These are phyloP conservation scores for Hansfordia pulvinata DNA, from an alignment of 2,329 filamentous ascomycete genomes.

Conservation along the genomic window DNA sequence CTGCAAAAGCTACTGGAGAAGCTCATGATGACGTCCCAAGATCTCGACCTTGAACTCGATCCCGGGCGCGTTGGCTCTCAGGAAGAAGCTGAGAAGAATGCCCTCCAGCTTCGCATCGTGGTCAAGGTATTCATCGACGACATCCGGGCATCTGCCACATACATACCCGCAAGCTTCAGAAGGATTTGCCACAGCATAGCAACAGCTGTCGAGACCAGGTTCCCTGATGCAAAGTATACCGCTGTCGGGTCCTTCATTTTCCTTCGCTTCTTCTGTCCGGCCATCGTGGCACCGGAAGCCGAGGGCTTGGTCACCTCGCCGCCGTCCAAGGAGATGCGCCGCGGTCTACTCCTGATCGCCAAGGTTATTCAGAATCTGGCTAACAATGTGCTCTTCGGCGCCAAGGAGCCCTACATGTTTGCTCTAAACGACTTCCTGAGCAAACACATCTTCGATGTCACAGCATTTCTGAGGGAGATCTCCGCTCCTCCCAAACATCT, in stretches of 20 bases:
- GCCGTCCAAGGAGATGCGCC: constrained; percentile 56
- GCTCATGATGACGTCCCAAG: constrained; percentile 51
- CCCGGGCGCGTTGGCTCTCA: constrained; percentile 43
- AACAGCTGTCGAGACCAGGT: constrained; percentile 46
- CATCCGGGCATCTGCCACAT: constrained; percentile 48
- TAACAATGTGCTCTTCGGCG: constrained; percentile 59
- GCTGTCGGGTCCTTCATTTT: constrained; percentile 61
- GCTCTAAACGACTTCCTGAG: constrained; percentile 56
- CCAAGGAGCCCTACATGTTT: constrained; percentile 62
- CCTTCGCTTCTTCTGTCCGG: constrained; percentile 58
- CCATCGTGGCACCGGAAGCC: constrained; percentile 55
- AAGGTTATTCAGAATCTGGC: constrained; percentile 61
- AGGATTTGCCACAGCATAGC: constrained; percentile 59
- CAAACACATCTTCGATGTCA: constrained; percentile 54
- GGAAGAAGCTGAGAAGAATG: constrained; percentile 54
- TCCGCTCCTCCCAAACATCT: constrained; percentile 37
- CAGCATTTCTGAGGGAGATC: constrained; percentile 53
- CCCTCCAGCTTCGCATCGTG: constrained; percentile 50
- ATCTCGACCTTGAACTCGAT: constrained; percentile 55
- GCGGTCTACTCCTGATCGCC: constrained; percentile 54
- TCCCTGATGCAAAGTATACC: constrained; percentile 58
- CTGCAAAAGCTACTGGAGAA: constrained; percentile 54
- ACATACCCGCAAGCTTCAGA: constrained; percentile 49
- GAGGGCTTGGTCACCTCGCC: constrained; percentile 48
- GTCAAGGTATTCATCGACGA: constrained; percentile 61